These are phyloP conservation scores for Tylopilus sp. DNA, from an alignment of 1,284 basidiomycete species.

Conservation along the genomic window DNA sequence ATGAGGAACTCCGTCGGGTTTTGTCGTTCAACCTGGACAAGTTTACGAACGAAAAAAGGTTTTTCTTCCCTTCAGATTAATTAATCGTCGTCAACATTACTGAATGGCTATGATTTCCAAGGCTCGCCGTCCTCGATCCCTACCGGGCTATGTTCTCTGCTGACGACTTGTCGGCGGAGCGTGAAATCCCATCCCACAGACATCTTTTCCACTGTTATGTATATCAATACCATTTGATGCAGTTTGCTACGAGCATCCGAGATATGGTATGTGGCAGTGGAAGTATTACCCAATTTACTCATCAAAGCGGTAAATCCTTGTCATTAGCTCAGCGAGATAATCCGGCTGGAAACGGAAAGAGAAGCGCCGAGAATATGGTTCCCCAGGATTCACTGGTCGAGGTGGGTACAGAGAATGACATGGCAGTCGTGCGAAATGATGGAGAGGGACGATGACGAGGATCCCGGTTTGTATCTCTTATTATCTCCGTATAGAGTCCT, in stretches of 20 bases:
- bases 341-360: constrained; percentile 54
- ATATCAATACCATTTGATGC: constrained; percentile 69
- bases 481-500: background rate
- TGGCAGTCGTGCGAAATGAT: constrained; percentile 46
- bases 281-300: constrained; percentile 31
- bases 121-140: constrained; percentile 64
- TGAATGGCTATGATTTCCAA: constrained; percentile 22
- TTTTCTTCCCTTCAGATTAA: constrained; percentile 2
- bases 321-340: constrained; percentile 49
- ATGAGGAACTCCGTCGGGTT: constrained; percentile 38
- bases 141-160: constrained; percentile 56
- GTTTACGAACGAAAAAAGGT: constrained; percentile 52
- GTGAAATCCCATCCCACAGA: constrained; percentile 51
- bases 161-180: constrained; percentile 31
- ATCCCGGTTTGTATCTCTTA: constrained; percentile 38
- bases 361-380: constrained; percentile 59
- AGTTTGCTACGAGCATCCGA: constrained; percentile 45
- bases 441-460: constrained; percentile 50
- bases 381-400: constrained; percentile 47
- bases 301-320: constrained; percentile 2
- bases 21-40: constrained; percentile 40
- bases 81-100: constrained; percentile 1
- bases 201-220: constrained; percentile 66
- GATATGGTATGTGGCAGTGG: constrained; percentile 40
- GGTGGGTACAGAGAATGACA: constrained; percentile 40